Evolutionary conservation across 768 basidiomycete genomes (phyloP).

Genomic region (Suillus plorans): DNA sequence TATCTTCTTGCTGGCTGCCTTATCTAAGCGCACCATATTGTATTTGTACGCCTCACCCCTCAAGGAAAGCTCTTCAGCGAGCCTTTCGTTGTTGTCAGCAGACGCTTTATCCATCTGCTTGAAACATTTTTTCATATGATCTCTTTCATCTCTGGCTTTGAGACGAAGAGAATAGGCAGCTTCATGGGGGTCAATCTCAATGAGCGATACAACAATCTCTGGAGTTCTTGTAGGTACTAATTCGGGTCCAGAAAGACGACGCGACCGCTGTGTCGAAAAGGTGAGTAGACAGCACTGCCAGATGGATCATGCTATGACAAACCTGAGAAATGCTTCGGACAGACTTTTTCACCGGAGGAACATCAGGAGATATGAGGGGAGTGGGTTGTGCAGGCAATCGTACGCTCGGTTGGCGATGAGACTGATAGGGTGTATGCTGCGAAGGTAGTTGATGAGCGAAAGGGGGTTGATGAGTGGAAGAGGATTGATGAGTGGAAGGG

Average conservation of each 20-base stretch:
- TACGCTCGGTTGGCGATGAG: not conserved
- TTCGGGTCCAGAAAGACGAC: not conserved
- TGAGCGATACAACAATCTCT: not conserved
- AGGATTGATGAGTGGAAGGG: too few relatives aligned
- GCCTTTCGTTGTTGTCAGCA: constrained; percentile 60
- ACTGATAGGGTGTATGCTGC: not conserved
- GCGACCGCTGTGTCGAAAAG: not conserved
- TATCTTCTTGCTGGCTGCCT: constrained; percentile 79
- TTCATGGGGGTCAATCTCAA: not conserved
- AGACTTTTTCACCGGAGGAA: not conserved
- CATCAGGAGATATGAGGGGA: not conserved
- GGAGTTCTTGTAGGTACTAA: not conserved
- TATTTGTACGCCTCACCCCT: constrained; percentile 74
- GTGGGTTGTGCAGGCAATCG: not conserved
- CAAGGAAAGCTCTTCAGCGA: constrained; percentile 75
- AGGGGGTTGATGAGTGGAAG: too few relatives aligned
- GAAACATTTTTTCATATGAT: constrained; percentile 64
- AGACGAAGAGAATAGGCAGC: constrained; percentile 60
- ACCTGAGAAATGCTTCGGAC: not conserved
- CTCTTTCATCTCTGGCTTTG: constrained; percentile 70
- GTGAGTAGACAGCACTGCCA: not conserved
- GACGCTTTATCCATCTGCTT: constrained; percentile 71
- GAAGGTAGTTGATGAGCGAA: not conserved
- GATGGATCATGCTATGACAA: not conserved
- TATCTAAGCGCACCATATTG: constrained; percentile 72